Conservation (phyloP, 1,284 basidiomycete species). For the Pseudozyma tsukubaensis region DNA sequence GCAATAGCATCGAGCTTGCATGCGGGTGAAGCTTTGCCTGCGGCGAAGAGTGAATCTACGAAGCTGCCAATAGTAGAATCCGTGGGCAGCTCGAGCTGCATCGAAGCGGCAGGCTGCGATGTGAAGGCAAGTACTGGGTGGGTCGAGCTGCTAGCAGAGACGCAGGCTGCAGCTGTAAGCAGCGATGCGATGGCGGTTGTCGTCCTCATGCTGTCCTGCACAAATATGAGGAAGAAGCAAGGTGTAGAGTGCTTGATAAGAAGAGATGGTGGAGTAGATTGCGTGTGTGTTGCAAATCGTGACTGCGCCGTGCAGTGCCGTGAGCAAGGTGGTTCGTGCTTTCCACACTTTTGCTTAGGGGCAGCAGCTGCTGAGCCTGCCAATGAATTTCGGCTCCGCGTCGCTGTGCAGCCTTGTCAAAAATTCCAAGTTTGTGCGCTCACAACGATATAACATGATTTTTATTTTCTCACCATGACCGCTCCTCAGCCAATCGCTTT, state of each 20-base stretch:
- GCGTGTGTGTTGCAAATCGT: not conserved
- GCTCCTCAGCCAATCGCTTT: too few relatives aligned
- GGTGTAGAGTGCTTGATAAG: not conserved
- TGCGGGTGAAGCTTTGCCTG: slow-evolving; percentile 12
- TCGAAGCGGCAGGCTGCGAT: slow-evolving; percentile 23
- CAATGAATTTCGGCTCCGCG: slow-evolving; percentile 30
- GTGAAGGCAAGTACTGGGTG: slow-evolving; percentile 45
- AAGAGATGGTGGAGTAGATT: not conserved
- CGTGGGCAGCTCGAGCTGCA: slow-evolving; percentile 18
- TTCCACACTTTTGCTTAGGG: not conserved
- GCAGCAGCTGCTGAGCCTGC: slow-evolving; percentile 10
- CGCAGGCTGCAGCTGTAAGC: slow-evolving; percentile 25
- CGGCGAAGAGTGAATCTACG: slow-evolving; percentile 26
- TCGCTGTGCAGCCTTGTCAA: not conserved
- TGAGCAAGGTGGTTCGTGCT: slow-evolving; percentile 27
- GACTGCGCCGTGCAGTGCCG: slow-evolving; percentile 3
- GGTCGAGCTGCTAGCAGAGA: slow-evolving; percentile 24
- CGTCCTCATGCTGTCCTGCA: slow-evolving; percentile 19
- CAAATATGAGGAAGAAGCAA: not conserved
- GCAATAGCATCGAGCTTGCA: slow-evolving; percentile 35
- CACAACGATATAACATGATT: slow-evolving; percentile 1
- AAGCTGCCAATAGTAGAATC: slow-evolving; percentile 21
- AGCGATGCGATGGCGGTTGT: slow-evolving; percentile 27
- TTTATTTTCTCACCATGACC: too few relatives aligned
- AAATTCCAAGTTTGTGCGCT: not conserved